Evolutionary conservation across 108 stramenopile species (phyloP), one percentile per base, ranked within the genome.

Genomic region (Aurantiochytrium sp.): DNA sequence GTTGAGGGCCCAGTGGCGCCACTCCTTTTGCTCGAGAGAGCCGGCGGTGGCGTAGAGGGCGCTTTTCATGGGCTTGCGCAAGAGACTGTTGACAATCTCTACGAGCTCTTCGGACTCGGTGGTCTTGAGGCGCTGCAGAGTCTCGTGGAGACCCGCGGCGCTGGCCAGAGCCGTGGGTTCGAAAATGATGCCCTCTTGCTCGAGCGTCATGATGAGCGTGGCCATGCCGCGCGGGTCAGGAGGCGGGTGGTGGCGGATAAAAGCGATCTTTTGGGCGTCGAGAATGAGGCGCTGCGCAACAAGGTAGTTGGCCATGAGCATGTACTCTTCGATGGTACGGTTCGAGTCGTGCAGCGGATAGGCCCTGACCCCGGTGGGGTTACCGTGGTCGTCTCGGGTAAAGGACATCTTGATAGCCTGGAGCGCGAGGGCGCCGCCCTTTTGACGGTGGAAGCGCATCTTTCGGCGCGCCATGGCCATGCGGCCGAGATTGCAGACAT

Each of bases 281-380:
- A 95, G 93, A 54, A 97, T 95, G 4, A 98, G 93, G 15, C 95
- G 91, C 88, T 97, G 95, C 22, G 97, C 98, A 24, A 99, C 98
- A 34, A 97, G 91, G 89, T 93, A 99, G 89, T 99, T 99, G 36
- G 98, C 98, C 48, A 98, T 88, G 6, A 99, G 94, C 97, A 99
- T 99, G 92, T 95, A 99, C 91, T 99, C 98, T 91, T 99, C 98
- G 30, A 99, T 94, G 4, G 97, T 91, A 12, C 93, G 91, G 88
- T 99, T 99, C 39, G 95, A 96, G 89, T 99, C 97, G 22, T 95
- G 88, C 27, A 98, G 95, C 0, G 95, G 96, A 87, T 99, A 99
- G 3, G 96, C 93, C 3, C 91, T 92, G 68, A 95, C 93, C 37
- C 93, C 65, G 42, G 90, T 68, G 31, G 98, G 97, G 17, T 96